Conservation (phyloP, 1,139 yeast species). For the Diutina siamensis region DNA sequence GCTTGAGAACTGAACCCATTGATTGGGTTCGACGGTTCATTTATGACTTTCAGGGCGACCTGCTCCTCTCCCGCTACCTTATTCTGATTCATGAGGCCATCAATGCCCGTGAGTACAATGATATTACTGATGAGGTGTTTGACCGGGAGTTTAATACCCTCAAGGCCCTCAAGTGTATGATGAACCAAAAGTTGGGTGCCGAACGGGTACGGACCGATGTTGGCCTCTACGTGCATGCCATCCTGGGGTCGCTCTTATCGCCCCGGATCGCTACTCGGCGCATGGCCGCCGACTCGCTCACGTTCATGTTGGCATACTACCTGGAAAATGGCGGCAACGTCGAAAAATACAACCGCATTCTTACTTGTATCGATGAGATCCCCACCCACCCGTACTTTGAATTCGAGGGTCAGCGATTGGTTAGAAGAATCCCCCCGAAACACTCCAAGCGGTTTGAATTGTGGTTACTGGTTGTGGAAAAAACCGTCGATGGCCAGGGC, state of each 20-base stretch:
- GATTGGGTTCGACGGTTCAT: conserved; percentile 78
- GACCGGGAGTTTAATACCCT: conserved; percentile 38
- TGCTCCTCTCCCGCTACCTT: conserved; percentile 47
- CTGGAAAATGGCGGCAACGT: conserved; percentile 16
- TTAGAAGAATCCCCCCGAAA: conserved; percentile 26
- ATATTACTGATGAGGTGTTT: conserved; percentile 32
- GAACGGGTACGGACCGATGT: conserved; percentile 32
- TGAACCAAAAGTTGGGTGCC: conserved; percentile 36
- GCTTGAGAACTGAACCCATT: conserved; percentile 82
- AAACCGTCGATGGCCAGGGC: conserved; percentile 79
- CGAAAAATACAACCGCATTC: conserved; percentile 51
- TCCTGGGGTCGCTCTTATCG: conserved; percentile 36
- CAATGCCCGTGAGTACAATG: conserved; percentile 21
- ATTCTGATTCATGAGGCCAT: conserved; percentile 29
- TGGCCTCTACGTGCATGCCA: conserved; percentile 28
- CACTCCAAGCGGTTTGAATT: conserved; percentile 57
- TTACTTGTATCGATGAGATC: conserved; percentile 51
- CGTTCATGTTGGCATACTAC: conserved; percentile 36
- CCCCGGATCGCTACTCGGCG: conserved; percentile 65
- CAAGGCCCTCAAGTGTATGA: conserved; percentile 34
- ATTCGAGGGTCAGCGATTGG: conserved; percentile 9
- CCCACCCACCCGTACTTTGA: conserved; percentile 53
- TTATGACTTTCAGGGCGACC: conserved; percentile 78
- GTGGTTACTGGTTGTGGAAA: conserved; percentile 70
- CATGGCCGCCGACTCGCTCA: conserved; percentile 66